phyloP scores from a whole-genome alignment of 768 basidiomycete genomes.

The Hypsizygus marmoreus region DNA sequence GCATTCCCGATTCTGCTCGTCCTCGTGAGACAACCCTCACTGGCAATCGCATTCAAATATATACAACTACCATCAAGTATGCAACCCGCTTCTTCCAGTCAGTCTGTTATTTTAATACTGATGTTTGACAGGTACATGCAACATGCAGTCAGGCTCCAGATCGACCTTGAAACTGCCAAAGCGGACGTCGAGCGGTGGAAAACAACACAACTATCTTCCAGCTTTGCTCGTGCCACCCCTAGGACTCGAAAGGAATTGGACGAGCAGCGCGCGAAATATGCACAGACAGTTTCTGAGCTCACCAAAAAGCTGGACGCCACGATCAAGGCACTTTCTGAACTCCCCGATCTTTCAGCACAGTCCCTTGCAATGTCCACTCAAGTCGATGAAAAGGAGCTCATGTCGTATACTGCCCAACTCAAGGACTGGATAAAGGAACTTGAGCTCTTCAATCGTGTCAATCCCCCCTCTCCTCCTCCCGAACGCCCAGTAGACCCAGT shows the following conservation, averaged over 20 bases:
- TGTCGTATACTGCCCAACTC: slow-evolving; percentile 29
- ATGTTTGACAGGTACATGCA: slow-evolving; percentile 24
- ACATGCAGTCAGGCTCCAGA: slow-evolving; percentile 28
- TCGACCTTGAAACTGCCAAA: slow-evolving; percentile 21
- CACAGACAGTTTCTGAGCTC: slow-evolving; percentile 15
- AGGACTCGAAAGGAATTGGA: slow-evolving; percentile 30
- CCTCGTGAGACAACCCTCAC: slow-evolving; percentile 2
- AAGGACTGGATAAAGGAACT: slow-evolving; percentile 32
- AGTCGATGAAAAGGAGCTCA: slow-evolving; percentile 23
- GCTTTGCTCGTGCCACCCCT: slow-evolving; percentile 28
- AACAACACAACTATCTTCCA: slow-evolving; percentile 27
- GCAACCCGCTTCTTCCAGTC: slow-evolving; percentile 7
- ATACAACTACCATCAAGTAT: slow-evolving; percentile 23
- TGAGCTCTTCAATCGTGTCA: slow-evolving; percentile 12
- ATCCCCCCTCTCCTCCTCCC: neutral
- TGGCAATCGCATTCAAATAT: slow-evolving; percentile 19
- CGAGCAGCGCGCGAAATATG: slow-evolving; percentile 17
- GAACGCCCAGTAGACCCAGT: slow-evolving; percentile 12
- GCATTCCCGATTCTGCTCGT: slow-evolving; percentile 8
- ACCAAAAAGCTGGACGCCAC: slow-evolving; percentile 22
- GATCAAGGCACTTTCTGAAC: slow-evolving; percentile 23
- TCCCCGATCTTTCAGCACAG: slow-evolving; percentile 25
- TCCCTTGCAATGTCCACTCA: slow-evolving; percentile 6
- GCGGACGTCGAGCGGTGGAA: slow-evolving; percentile 31
- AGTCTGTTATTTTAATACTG: neutral